Conservation (phyloP, 176 grass and related monocot genomes). For the Echinochloa phyllopogon region DNA sequence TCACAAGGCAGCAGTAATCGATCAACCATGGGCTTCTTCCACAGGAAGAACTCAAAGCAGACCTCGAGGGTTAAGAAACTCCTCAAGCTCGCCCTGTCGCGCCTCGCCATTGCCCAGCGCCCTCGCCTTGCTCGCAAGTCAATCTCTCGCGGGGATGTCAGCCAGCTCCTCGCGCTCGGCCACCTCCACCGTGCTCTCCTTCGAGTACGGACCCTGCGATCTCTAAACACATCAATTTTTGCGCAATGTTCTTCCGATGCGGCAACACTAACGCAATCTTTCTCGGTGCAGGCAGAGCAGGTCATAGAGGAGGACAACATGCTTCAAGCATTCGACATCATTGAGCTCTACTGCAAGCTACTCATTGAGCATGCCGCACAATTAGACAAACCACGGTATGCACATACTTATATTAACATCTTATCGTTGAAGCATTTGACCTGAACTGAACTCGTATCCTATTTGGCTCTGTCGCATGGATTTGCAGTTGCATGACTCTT, state of each 20-base stretch:
- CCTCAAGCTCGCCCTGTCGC: constrained; percentile 31
- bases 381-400: constrained; percentile 36
- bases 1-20: not conserved
- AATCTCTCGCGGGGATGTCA: constrained; percentile 39
- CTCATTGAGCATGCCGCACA: constrained; percentile 30
- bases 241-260: not conserved
- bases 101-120: constrained; percentile 24
- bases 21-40: not conserved
- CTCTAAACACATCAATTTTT: not conserved
- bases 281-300: constrained; percentile 36
- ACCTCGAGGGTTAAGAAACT: constrained; percentile 44
- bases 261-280: not conserved
- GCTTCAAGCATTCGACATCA: constrained; percentile 50
- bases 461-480: not conserved
- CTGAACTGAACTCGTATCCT: too few relatives aligned
- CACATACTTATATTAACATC: not conserved
- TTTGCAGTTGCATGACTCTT: not conserved
- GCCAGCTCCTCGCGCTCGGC: constrained; percentile 48
- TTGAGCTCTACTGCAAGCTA: constrained; percentile 50
- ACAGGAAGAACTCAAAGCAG: constrained; percentile 44
- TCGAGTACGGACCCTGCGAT: not conserved
- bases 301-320: constrained; percentile 55
- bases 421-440: constrained; percentile 7
- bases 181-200: constrained; percentile 32
- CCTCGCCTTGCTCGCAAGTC: constrained; percentile 40